Conservation (phyloP, 1,139 yeast species). For the Yamadazyma blattariae region DNA sequence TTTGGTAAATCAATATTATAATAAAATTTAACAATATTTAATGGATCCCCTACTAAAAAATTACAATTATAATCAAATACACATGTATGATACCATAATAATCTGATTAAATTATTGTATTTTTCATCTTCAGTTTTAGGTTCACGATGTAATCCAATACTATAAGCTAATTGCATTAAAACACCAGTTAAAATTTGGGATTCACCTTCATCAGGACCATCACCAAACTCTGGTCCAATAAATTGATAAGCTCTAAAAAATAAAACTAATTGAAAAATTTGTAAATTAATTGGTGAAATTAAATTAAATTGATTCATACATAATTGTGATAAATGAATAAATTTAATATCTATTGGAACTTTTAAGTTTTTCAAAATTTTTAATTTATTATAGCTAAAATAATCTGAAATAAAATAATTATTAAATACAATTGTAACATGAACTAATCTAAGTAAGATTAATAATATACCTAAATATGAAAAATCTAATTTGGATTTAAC, state of each 20-base stretch:
- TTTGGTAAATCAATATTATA: slow-evolving; percentile 19
- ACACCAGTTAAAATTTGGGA: slow-evolving; percentile 36
- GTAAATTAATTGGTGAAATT: slow-evolving; percentile 35
- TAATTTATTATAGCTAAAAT: background rate
- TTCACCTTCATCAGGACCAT: slow-evolving; percentile 46
- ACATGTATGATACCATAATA: slow-evolving; percentile 25
- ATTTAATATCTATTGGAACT: slow-evolving; percentile 25
- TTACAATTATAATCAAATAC: slow-evolving; percentile 33
- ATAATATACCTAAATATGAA: slow-evolving; percentile 22
- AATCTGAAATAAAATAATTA: slow-evolving; percentile 18
- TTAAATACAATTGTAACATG: slow-evolving; percentile 17
- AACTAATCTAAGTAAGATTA: slow-evolving; percentile 21
- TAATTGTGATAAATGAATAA: slow-evolving; percentile 31
- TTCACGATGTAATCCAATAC: slow-evolving; percentile 46
- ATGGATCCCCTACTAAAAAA: slow-evolving; percentile 33
- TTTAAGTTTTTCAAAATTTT: slow-evolving; percentile 8
- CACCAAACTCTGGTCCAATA: slow-evolving; percentile 50
- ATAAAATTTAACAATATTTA: slow-evolving; percentile 23
- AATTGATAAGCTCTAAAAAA: slow-evolving; percentile 36
- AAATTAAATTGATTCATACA: slow-evolving; percentile 40
- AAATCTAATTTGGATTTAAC: slow-evolving; percentile 16
- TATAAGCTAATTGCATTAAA: slow-evolving; percentile 38
- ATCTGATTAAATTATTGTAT: slow-evolving; percentile 28
- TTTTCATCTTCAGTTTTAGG: slow-evolving; percentile 25
- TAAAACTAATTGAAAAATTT: slow-evolving; percentile 47